Percentiles rank a stretch among this genome's conserved stretches.
These are phyloP conservation scores for Ascodesmis nigricans DNA, from an alignment of 495 filamentous ascomycete species.

Conservation along the genomic window DNA sequence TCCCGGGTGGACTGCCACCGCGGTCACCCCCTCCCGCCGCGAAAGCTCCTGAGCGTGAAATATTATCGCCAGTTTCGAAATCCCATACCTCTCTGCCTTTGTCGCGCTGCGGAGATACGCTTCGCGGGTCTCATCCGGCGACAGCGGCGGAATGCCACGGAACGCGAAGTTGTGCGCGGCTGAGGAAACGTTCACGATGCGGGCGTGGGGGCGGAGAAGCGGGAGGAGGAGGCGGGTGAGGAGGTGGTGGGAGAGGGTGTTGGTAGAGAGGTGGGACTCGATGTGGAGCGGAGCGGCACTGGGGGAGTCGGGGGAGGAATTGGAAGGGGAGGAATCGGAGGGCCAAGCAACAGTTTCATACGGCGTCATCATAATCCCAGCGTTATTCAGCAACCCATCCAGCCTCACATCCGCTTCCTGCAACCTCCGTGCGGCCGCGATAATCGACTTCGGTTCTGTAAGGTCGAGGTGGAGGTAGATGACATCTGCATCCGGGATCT, in stretches of 20 bases:
- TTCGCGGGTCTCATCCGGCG: not conserved
- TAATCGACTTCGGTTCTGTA: constrained; percentile 5
- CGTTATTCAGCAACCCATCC: constrained; percentile 49
- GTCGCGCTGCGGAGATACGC: constrained; percentile 12
- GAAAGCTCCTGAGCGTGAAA: constrained; percentile 39
- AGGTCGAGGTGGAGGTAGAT: constrained; percentile 11
- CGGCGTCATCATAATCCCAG: constrained; percentile 39
- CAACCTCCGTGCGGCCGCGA: constrained; percentile 3
- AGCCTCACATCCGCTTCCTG: constrained; percentile 17
- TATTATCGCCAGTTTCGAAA: constrained; percentile 52
- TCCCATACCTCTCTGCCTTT: constrained; percentile 33
- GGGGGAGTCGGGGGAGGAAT: constrained; percentile 38
- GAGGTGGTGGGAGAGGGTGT: constrained; percentile 46
- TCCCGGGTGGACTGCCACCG: constrained; percentile 44
- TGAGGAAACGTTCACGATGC: constrained; percentile 11
- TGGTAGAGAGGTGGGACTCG: constrained; percentile 50
- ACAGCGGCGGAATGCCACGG: not conserved
- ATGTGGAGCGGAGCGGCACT: too few relatives aligned
- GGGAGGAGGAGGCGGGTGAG: constrained; percentile 41
- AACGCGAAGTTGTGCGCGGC: constrained; percentile 5
- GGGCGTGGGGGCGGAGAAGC: constrained; percentile 29
- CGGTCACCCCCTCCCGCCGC: constrained; percentile 31
- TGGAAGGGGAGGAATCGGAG: constrained; percentile 47
- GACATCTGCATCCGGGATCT: constrained; percentile 5
- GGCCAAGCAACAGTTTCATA: constrained; percentile 33